phyloP scores from a whole-genome alignment of 805 yeast species.

The Blastobotrys attinorum region DNA sequence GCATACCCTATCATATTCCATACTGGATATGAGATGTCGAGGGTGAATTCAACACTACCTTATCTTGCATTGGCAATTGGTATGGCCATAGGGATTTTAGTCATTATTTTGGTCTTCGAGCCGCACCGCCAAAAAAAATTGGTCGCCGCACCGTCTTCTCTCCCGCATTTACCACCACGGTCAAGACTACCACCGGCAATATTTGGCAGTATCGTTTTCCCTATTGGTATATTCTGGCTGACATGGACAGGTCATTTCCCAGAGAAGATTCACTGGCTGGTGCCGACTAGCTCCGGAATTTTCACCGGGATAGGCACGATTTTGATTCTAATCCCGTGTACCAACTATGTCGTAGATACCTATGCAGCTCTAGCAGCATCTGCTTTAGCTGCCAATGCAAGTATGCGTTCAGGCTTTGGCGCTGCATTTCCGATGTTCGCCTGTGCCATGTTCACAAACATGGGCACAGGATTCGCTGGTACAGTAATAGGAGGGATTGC shows the following conservation, averaged over 20 bases:
- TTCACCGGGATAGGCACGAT: conserved; percentile 62
- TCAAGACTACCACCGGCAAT: conserved; percentile 71
- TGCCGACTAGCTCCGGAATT: conserved; percentile 57
- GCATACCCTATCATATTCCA: conserved; percentile 68
- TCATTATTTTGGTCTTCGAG: conserved; percentile 47
- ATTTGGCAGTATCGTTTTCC: conserved; percentile 59
- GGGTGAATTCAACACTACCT: conserved; percentile 67
- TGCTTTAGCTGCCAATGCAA: conserved; percentile 65
- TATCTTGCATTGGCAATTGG: conserved; percentile 74
- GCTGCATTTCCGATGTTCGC: conserved; percentile 69
- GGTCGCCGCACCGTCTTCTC: too few species aligned
- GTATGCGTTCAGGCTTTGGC: conserved; percentile 59
- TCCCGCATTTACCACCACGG: too few species aligned
- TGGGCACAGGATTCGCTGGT: conserved; percentile 77
- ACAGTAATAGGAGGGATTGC: conserved; percentile 59
- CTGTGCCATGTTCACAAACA: conserved; percentile 53
- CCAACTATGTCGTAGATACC: conserved; percentile 66
- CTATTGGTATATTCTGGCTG: conserved; percentile 77
- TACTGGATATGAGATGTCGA: conserved; percentile 47
- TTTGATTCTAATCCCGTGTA: conserved; percentile 56
- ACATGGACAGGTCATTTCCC: conserved; percentile 81
- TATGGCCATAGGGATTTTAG: conserved; percentile 43
- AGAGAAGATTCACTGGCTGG: conserved; percentile 66
- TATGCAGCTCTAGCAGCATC: conserved; percentile 69
- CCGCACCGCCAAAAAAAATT: conserved; percentile 43